Percentiles rank a stretch among this genome's conserved stretches.
These are phyloP conservation scores for Colletotrichum neosansevieriae DNA, from an alignment of 2,329 filamentous ascomycete species.

Conservation along the genomic window DNA sequence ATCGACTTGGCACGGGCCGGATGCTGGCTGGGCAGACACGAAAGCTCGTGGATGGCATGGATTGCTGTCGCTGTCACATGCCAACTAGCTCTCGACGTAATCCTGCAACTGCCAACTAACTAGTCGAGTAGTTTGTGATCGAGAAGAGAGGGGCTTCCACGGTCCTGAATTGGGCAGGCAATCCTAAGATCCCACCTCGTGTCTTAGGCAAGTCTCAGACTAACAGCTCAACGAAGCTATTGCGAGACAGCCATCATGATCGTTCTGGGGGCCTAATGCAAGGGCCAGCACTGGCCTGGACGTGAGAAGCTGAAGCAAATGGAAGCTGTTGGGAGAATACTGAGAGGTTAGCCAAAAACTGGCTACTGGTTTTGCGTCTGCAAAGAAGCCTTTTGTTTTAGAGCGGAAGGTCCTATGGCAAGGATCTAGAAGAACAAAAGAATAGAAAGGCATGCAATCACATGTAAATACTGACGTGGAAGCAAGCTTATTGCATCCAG, in stretches of 20 bases:
- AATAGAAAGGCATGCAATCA: conserved; percentile 15
- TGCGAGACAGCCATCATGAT: conserved; percentile 15
- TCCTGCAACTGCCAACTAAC: too few species aligned
- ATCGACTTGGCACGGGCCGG: conserved; percentile 13
- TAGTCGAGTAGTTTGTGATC: too few species aligned
- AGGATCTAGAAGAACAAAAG: background rate
- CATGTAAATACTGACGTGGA: conserved; percentile 22
- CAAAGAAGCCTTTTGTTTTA: background rate
- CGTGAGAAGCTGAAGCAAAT: background rate
- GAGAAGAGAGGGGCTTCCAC: too few species aligned
- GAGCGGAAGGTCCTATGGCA: background rate
- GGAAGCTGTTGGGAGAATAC: background rate
- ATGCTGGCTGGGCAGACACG: conserved; percentile 17
- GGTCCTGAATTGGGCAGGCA: background rate
- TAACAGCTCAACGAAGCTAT: conserved; percentile 33
- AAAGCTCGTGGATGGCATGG: background rate
- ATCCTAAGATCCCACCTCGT: background rate
- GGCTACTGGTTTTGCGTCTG: background rate
- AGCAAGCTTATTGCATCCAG: background rate
- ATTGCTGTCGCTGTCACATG: conserved; percentile 16
- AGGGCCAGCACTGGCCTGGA: background rate
- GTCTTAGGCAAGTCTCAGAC: conserved; percentile 22
- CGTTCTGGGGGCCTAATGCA: background rate
- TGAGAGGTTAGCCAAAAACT: background rate
- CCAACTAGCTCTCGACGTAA: background rate